Evolutionary conservation across 2,329 filamentous ascomycete species (phyloP), one percentile per base, ranked within the genome.

Genomic region (Fusarium odoratissimum): DNA sequence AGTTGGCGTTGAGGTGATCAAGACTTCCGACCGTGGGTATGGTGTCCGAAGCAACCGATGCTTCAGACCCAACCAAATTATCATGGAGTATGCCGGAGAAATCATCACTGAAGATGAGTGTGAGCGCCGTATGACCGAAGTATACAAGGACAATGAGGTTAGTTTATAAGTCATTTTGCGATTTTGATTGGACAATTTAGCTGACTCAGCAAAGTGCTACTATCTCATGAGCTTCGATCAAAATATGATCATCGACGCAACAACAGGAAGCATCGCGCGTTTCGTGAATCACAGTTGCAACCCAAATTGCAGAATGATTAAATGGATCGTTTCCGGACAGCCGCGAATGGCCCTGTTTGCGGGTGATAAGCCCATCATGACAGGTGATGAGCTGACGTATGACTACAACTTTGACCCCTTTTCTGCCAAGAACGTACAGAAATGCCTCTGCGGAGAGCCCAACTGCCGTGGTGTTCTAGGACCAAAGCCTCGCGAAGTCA

Each of bases 141-240:
- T 93, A 66, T 99, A 99, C 85, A 97, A 96, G 82, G 90, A 97
- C 80, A 97, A 97, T 77, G 92, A 96, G 84, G 95, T 97, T 81
- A 81, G 90, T 81, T 25, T 61, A 30, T 13, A 31, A 37, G 51
- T 31, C 8, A 17, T n/a, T 42, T 57, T 25, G 33, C 37, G 38
- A 30, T 59, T 30, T 33, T 33, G 30, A 63, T 64, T 52, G 44
- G 63, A 63, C 46, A 55, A 23, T 11, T 48, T 44, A 28, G 51
- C 45, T 69, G 57, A 76, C 64, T 61, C 61, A 68, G 41, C 25
- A 97, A 75, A 97, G 93, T 97, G 95, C 83, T 98, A 97, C 82
- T 99, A 99, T 82, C 86, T 99, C 55, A 99, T 99, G 96, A 95
- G 94, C 62, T 98, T 98, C 80, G 95, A 98, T 79, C 95, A 98